These are phyloP conservation scores for Clarireedia paspali DNA, from an alignment of 2,329 filamentous ascomycete genomes.

Conservation along the genomic window DNA sequence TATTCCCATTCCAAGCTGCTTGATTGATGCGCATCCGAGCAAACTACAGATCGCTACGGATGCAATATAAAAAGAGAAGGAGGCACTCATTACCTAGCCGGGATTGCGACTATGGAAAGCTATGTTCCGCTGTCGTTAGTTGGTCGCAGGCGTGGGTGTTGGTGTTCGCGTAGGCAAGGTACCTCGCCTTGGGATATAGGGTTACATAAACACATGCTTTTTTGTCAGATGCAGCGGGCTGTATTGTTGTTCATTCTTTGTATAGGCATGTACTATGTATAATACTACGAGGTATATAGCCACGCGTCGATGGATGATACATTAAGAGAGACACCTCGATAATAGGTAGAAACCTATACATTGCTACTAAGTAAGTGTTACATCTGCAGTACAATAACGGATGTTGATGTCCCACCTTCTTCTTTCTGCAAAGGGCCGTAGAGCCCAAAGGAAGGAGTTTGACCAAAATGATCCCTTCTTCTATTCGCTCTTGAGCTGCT, in stretches of 20 bases:
- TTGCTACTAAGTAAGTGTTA: not conserved
- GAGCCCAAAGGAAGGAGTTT: too few relatives aligned
- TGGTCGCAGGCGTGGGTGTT: not conserved
- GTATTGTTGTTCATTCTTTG: not conserved
- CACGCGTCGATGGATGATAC: too few relatives aligned
- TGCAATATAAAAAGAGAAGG: too few relatives aligned
- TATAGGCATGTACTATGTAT: not conserved
- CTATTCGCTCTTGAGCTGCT: slow-evolving; percentile 5
- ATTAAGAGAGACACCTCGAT: too few relatives aligned
- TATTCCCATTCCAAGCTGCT: too few relatives aligned
- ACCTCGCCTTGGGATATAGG: not conserved
- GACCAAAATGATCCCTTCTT: not conserved
- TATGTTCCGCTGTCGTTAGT: too few relatives aligned
- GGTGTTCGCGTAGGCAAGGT: not conserved
- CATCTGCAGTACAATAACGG: not conserved
- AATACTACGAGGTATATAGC: not conserved
- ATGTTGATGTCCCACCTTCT: slow-evolving; percentile 5
- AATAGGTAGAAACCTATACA: not conserved
- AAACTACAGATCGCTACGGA: too few relatives aligned
- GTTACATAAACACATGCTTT: too few relatives aligned
- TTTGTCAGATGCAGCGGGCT: too few relatives aligned
- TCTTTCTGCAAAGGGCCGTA: slow-evolving; percentile 4
- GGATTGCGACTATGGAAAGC: too few relatives aligned
- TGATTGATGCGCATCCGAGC: too few relatives aligned
- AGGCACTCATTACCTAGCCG: too few relatives aligned